Percentiles rank a stretch among this genome's conserved stretches.
phyloP scores from a whole-genome alignment of 2,329 filamentous ascomycete species.

The Blumeria hordei region DNA sequence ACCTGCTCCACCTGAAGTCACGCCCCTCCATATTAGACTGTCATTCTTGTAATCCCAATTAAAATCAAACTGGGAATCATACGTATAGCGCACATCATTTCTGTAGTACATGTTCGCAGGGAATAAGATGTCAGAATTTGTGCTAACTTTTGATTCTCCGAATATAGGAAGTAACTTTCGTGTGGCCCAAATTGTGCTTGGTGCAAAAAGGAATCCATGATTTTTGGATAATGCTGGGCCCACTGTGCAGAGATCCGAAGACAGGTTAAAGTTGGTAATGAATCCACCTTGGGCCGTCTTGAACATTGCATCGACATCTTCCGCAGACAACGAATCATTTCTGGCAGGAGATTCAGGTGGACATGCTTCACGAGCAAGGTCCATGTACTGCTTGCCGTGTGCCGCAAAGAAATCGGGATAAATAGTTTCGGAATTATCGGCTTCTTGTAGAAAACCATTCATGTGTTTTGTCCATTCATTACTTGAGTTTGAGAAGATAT shows the following conservation, averaged over 20 bases:
- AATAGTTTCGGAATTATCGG: slow-evolving; percentile 3
- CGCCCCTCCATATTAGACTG: slow-evolving; percentile 37
- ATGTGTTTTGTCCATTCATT: slow-evolving; percentile 21
- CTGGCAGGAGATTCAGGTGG: slow-evolving; percentile 27
- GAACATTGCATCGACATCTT: slow-evolving; percentile 16
- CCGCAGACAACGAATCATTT: slow-evolving; percentile 14
- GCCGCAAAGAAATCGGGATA: slow-evolving; percentile 12
- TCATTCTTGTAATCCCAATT: slow-evolving; percentile 32
- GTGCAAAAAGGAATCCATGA: slow-evolving; percentile 33
- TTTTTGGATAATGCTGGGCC: slow-evolving; percentile 24
- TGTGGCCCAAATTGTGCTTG: slow-evolving; percentile 25
- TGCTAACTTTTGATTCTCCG: slow-evolving; percentile 34
- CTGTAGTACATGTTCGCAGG: slow-evolving; percentile 40
- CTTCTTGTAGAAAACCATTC: slow-evolving; percentile 10
- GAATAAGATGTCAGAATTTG: slow-evolving; percentile 40
- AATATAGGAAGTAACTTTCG: slow-evolving; percentile 34
- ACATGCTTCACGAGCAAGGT: slow-evolving; percentile 30
- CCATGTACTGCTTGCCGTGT: slow-evolving; percentile 29
- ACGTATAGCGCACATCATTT: slow-evolving; percentile 31
- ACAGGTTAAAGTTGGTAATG: slow-evolving; percentile 31
- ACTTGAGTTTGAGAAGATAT: slow-evolving; percentile 19
- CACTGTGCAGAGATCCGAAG: slow-evolving; percentile 30
- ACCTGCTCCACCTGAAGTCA: slow-evolving; percentile 32
- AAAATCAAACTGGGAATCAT: slow-evolving; percentile 28
- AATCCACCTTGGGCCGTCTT: slow-evolving; percentile 25